Percentiles rank a stretch among this genome's conserved stretches.
These are phyloP conservation scores for Talaromyces pinophilus DNA, from an alignment of 2,329 filamentous ascomycete genomes.

Conservation along the genomic window DNA sequence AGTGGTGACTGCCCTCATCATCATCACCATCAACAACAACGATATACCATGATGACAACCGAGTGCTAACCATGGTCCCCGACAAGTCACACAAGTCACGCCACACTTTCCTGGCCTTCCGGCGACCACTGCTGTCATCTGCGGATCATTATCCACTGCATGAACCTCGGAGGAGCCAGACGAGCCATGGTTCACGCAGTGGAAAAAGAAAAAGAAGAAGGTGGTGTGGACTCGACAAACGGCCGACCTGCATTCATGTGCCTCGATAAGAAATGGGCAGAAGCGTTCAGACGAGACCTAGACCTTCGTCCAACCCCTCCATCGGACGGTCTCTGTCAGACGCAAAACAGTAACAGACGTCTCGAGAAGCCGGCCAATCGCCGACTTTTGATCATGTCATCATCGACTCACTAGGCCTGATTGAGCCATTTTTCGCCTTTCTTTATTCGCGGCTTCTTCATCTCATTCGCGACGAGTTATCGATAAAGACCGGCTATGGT, in stretches of 20 bases:
- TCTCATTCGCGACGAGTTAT: constrained; percentile 12
- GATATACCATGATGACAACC: neutral
- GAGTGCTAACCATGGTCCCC: neutral
- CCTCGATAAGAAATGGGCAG: neutral
- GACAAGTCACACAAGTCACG: neutral
- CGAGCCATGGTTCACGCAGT: constrained; percentile 35
- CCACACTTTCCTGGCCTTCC: constrained; percentile 1
- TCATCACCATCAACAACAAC: neutral
- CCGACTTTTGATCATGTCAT: constrained; percentile 13
- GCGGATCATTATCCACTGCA: constrained; percentile 21
- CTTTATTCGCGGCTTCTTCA: constrained; percentile 8
- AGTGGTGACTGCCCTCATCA: neutral
- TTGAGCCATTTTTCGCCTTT: constrained; percentile 2
- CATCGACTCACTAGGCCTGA: neutral
- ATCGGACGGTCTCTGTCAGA: neutral
- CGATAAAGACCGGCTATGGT: constrained; percentile 8
- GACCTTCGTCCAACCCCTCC: neutral
- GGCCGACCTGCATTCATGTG: constrained; percentile 21
- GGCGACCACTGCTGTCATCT: constrained; percentile 9
- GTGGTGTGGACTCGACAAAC: constrained; percentile 17
- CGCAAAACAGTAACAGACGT: neutral
- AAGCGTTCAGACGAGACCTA: constrained; percentile 14
- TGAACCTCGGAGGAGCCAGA: constrained; percentile 13
- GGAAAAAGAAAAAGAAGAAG: constrained; percentile 1
- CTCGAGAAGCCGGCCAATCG: constrained; percentile 9